Evolutionary conservation across 2,329 filamentous ascomycete genomes (phyloP).

Genomic region (Aureobasidium subglaciale): DNA sequence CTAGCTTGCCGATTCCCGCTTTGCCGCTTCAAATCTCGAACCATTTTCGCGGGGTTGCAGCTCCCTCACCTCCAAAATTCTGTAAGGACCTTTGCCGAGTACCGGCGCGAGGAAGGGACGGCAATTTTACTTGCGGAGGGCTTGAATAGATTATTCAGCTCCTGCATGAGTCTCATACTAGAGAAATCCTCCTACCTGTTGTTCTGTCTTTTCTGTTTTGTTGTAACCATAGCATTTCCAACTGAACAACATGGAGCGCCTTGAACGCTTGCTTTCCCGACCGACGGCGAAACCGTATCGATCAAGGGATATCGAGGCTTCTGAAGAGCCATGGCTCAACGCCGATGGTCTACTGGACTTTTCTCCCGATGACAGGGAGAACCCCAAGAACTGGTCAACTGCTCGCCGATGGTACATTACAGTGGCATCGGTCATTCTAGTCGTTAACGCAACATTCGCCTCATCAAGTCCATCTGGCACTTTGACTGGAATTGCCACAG

Average conservation of each 20-base stretch:
- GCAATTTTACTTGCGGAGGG: not conserved
- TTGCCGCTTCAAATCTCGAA: not conserved
- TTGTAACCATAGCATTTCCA: not conserved
- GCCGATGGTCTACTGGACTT: constrained; percentile 47
- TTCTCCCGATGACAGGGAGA: constrained; percentile 43
- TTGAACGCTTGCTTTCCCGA: constrained; percentile 43
- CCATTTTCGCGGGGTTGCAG: not conserved
- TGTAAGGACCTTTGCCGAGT: not conserved
- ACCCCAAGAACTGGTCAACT: constrained; percentile 43
- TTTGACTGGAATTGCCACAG: constrained; percentile 35
- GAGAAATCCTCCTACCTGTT: not conserved
- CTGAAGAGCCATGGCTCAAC: constrained; percentile 39
- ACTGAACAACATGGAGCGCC: constrained; percentile 30
- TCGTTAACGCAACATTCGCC: constrained; percentile 51
- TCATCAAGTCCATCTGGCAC: constrained; percentile 37
- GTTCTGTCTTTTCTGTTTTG: not conserved
- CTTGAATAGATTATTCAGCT: constrained; percentile 5
- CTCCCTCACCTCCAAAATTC: not conserved
- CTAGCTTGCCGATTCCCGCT: constrained; percentile 1
- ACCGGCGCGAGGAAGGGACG: not conserved
- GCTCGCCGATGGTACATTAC: constrained; percentile 38
- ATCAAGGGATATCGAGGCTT: constrained; percentile 33
- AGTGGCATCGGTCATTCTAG: constrained; percentile 37
- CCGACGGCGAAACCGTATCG: constrained; percentile 49
- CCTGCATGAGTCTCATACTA: not conserved